Percentiles rank a stretch among this genome's conserved stretches.
These are phyloP conservation scores for Vitis cinerea DNA, from an alignment of 164 flowering plant genomes.

Conservation along the genomic window DNA sequence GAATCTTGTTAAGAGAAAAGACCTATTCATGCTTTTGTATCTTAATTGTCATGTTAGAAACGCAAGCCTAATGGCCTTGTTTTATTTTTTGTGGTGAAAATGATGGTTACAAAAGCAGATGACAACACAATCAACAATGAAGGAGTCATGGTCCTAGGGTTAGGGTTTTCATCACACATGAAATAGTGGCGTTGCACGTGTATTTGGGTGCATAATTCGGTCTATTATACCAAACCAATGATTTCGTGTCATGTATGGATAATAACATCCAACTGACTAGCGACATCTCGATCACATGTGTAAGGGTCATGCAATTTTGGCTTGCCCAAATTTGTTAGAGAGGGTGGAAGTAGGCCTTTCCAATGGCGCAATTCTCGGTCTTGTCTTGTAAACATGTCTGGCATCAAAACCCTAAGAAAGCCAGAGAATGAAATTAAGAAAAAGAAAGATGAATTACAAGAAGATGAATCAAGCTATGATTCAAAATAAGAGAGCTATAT, in stretches of 20 bases:
- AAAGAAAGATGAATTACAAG: too few species aligned
- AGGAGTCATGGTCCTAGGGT: too few species aligned
- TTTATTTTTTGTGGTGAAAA: too few species aligned
- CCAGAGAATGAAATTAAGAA: neutral
- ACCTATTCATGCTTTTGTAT: neutral
- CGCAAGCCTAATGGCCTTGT: too few species aligned
- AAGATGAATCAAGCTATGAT: too few species aligned
- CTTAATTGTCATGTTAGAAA: too few species aligned
- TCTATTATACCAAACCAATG: neutral
- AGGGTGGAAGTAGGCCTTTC: slow-evolving; percentile 10
- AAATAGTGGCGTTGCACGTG: too few species aligned
- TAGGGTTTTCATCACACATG: neutral
- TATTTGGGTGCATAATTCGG: neutral
- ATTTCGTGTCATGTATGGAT: neutral
- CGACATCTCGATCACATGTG: slow-evolving; percentile 17
- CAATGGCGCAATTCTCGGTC: slow-evolving; percentile 7
- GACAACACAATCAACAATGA: too few species aligned
- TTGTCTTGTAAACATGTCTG: slow-evolving; percentile 3
- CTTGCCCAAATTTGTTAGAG: slow-evolving; percentile 14
- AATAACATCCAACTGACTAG: neutral
- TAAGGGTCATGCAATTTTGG: slow-evolving; percentile 26
- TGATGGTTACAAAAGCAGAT: too few species aligned
- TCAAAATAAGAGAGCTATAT: neutral
- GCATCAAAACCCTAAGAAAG: neutral
- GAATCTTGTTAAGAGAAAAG: neutral